phyloP scores from a whole-genome alignment of 306 rosid species.

The Prinsepia uniflora region DNA sequence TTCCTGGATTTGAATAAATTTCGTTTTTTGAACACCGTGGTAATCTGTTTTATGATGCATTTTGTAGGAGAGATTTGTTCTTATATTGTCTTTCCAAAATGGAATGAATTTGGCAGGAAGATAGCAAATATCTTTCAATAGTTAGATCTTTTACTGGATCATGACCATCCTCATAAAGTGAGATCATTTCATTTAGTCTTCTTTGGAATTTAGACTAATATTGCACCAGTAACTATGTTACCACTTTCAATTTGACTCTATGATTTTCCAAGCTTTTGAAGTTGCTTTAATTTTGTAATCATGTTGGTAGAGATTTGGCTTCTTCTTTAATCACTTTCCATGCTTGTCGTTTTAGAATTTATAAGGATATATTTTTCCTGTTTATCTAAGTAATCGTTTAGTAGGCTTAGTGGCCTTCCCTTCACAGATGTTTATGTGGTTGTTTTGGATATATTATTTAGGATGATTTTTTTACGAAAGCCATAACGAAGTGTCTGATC shows the following conservation, averaged over 20 bases:
- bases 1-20: background rate
- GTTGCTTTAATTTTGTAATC: background rate
- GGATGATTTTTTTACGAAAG: background rate
- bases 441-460: background rate
- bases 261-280: background rate
- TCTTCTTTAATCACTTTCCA: background rate
- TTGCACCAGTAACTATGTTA: background rate
- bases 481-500: too few relatives aligned
- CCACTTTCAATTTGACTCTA: background rate
- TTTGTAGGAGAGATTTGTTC: background rate
- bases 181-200: background rate
- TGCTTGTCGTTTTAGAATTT: background rate
- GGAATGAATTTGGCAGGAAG: constrained; percentile 1
- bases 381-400: background rate
- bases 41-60: background rate
- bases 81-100: background rate
- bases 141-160: background rate
- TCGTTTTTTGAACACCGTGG: background rate
- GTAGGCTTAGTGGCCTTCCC: background rate
- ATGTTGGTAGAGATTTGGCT: background rate
- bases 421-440: background rate
- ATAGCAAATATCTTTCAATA: too few relatives aligned
- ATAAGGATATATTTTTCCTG: background rate
- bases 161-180: background rate
- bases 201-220: background rate